Evolutionary conservation across 73 alveolate species (phyloP).

Genomic region (Paramecium pentaurelia): DNA sequence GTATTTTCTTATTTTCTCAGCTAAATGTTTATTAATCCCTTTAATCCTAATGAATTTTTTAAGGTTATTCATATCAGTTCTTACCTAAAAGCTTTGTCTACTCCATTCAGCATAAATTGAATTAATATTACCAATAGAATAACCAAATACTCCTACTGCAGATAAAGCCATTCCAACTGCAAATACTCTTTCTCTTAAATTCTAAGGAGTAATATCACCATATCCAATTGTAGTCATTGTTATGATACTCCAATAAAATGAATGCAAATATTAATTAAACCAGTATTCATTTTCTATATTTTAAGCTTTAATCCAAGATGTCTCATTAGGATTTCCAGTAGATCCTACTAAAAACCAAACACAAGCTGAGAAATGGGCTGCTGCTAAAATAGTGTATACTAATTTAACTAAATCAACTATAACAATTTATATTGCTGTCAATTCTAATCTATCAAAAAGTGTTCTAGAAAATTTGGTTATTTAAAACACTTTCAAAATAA

Average conservation of each 20-base stretch:
- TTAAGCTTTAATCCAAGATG: background rate
- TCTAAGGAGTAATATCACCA: constrained; percentile 24
- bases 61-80: constrained; percentile 33
- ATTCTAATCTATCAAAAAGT: constrained; percentile 17
- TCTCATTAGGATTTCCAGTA: background rate
- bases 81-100: background rate
- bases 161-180: background rate
- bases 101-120: constrained; percentile 30
- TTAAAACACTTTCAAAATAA: constrained; percentile 24
- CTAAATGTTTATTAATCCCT: constrained; percentile 16
- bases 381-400: constrained; percentile 7
- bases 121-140: constrained; percentile 7
- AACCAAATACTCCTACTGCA: constrained; percentile 35
- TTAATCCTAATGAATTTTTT: background rate
- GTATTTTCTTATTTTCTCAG: background rate
- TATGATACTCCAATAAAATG: background rate
- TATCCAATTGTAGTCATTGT: constrained; percentile 40
- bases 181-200: constrained; percentile 7
- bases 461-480: constrained; percentile 29
- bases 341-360: constrained; percentile 27
- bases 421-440: background rate
- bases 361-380: constrained; percentile 40
- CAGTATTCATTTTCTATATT: background rate
- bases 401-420: background rate
- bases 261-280: background rate